Conservation (phyloP, 768 basidiomycete genomes). For the Astraeus odoratus region DNA sequence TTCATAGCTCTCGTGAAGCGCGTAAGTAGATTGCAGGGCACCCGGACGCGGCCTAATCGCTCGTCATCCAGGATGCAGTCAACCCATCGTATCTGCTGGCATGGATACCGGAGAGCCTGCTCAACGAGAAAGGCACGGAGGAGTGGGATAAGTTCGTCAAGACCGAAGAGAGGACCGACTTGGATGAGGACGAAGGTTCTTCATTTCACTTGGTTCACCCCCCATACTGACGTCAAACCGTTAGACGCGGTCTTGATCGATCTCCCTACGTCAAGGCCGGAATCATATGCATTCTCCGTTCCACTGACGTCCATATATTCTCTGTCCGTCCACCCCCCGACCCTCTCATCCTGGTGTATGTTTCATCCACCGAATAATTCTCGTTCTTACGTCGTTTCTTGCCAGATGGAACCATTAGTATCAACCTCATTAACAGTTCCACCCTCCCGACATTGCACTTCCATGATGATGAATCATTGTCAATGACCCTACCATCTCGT, state of each 20-base stretch:
- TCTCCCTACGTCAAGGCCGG: slow-evolving; percentile 73
- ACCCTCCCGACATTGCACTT: slow-evolving; percentile 89
- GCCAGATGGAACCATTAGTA: slow-evolving; percentile 78
- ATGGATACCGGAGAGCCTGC: slow-evolving; percentile 87
- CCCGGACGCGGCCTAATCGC: slow-evolving; percentile 4
- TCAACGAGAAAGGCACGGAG: slow-evolving; percentile 72
- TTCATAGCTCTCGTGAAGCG: slow-evolving; percentile 89
- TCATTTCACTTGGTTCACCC: slow-evolving; percentile 4
- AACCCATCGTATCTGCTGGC: slow-evolving; percentile 78
- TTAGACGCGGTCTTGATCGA: slow-evolving; percentile 82
- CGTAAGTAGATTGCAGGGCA: slow-evolving; percentile 37
- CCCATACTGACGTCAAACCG: slow-evolving; percentile 5
- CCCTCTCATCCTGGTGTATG: slow-evolving; percentile 79
- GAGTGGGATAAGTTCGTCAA: slow-evolving; percentile 91
- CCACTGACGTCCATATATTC: slow-evolving; percentile 87
- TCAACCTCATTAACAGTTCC: slow-evolving; percentile 82
- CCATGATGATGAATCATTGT: slow-evolving; percentile 93
- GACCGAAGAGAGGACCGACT: slow-evolving; percentile 60
- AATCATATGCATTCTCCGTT: slow-evolving; percentile 95
- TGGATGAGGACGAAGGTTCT: slow-evolving; percentile 66
- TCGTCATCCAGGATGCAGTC: slow-evolving; percentile 50
- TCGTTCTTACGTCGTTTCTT: background rate
- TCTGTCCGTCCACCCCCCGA: slow-evolving; percentile 77
- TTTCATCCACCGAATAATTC: slow-evolving; percentile 3
- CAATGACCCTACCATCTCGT: slow-evolving; percentile 47